Evolutionary conservation across 805 yeast genomes (phyloP).

Genomic region (Suhomyces canberraensis): DNA sequence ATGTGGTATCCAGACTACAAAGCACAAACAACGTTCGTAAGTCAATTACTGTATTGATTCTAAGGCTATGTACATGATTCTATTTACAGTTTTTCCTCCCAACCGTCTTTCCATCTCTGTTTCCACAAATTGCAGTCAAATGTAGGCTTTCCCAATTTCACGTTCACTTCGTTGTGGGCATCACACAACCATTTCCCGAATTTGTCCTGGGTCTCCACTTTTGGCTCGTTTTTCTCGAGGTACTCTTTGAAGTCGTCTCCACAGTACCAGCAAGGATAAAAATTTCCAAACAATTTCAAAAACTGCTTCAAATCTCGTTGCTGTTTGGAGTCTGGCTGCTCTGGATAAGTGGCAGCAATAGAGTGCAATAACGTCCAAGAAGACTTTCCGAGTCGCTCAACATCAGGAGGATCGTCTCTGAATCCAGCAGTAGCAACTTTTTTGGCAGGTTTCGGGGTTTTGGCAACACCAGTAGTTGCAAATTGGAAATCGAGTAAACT

Average conservation of each 20-base stretch:
- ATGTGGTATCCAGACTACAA: no score
- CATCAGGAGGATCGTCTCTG: constrained; percentile 80
- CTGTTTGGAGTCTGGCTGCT: constrained; percentile 53
- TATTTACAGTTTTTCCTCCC: constrained; percentile 48
- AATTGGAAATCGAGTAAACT: constrained; percentile 73
- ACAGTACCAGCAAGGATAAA: constrained; percentile 94
- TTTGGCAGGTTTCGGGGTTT: constrained; percentile 6
- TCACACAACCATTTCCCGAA: constrained; percentile 90
- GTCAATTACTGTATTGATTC: no score
- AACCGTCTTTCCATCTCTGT: constrained; percentile 92
- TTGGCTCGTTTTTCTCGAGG: constrained; percentile 51
- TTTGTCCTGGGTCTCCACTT: constrained; percentile 64
- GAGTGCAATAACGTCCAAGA: constrained; percentile 93
- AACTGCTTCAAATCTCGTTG: constrained; percentile 73
- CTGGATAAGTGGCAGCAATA: constrained; percentile 87
- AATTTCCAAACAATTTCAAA: constrained; percentile 62
- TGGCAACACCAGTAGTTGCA: constrained; percentile 35
- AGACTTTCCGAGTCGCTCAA: constrained; percentile 70
- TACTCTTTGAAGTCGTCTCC: constrained; percentile 77
- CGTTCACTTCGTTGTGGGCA: constrained; percentile 93
- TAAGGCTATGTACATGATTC: no score
- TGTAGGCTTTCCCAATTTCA: constrained; percentile 75
- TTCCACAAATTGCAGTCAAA: constrained; percentile 91
- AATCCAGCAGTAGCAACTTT: constrained; percentile 8
- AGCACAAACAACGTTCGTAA: no score